These are phyloP conservation scores for Exophiala xenobiotica DNA, from an alignment of 2,329 filamentous ascomycete genomes.

Conservation along the genomic window DNA sequence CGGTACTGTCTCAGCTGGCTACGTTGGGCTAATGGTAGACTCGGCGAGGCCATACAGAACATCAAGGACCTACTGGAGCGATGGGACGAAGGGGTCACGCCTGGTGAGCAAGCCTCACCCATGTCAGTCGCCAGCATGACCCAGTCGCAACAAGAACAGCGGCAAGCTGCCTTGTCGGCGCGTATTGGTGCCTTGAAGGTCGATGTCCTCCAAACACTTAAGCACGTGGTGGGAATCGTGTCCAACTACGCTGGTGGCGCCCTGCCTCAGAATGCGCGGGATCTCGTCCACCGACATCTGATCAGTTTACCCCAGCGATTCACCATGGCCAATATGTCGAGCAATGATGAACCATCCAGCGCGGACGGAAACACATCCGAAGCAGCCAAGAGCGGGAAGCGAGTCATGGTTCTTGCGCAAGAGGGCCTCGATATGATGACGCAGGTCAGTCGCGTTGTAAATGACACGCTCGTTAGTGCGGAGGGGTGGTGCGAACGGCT, in stretches of 20 bases:
- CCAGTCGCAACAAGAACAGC: slow-evolving; percentile 40
- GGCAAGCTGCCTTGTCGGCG: slow-evolving; percentile 53
- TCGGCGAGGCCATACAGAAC: slow-evolving; percentile 71
- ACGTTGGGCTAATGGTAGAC: slow-evolving; percentile 75
- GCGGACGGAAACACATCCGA: slow-evolving; percentile 40
- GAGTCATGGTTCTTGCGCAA: slow-evolving; percentile 79
- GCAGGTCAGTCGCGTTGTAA: slow-evolving; percentile 82
- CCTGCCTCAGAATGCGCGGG: slow-evolving; percentile 80
- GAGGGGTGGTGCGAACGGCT: slow-evolving; percentile 87
- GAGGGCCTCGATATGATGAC: slow-evolving; percentile 93
- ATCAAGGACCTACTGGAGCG: slow-evolving; percentile 75
- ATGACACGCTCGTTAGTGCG: slow-evolving; percentile 84
- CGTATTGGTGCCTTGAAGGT: slow-evolving; percentile 66
- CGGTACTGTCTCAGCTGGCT: slow-evolving; percentile 82
- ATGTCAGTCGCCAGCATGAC: slow-evolving; percentile 29
- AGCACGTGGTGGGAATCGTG: slow-evolving; percentile 78
- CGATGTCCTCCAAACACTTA: slow-evolving; percentile 75
- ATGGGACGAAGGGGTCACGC: slow-evolving; percentile 61
- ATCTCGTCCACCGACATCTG: slow-evolving; percentile 79
- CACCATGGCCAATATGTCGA: slow-evolving; percentile 63
- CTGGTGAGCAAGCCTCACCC: slow-evolving; percentile 35
- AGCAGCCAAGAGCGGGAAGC: slow-evolving; percentile 62
- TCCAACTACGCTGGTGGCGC: slow-evolving; percentile 90
- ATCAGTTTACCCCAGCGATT: slow-evolving; percentile 82
- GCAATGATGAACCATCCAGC: slow-evolving; percentile 48